Percentiles rank a stretch among this genome's conserved stretches.
Evolutionary conservation across 176 grass and related monocot species (phyloP).

Genomic region (Chloris gayana): DNA sequence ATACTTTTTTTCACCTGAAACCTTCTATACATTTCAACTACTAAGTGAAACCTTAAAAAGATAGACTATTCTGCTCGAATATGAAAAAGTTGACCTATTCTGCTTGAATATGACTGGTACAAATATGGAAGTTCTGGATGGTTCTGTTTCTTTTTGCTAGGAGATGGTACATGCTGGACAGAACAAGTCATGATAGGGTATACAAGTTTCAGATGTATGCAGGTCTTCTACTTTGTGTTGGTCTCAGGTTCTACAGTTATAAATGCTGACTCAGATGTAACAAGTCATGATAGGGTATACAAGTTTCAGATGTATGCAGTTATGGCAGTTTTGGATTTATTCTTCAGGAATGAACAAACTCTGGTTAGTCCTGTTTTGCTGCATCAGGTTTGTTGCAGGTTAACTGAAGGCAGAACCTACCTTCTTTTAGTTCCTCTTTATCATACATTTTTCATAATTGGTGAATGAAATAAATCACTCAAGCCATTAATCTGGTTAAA

Average conservation of each 20-base stretch:
- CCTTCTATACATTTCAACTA: not conserved
- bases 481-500: slow-evolving; percentile 26
- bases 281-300: no score
- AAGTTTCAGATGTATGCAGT: no score
- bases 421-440: slow-evolving; percentile 29
- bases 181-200: not conserved
- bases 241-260: slow-evolving; percentile 21
- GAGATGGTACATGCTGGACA: not conserved
- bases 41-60: no score
- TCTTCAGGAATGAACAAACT: slow-evolving; percentile 86
- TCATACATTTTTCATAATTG: slow-evolving; percentile 21
- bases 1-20: no score
- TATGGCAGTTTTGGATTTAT: slow-evolving; percentile 73
- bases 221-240: not conserved
- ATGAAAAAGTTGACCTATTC: no score
- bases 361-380: slow-evolving; percentile 51
- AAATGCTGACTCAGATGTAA: no score
- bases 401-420: slow-evolving; percentile 15
- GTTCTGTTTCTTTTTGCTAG: slow-evolving; percentile 2
- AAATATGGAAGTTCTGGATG: slow-evolving; percentile 1
- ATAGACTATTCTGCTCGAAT: slow-evolving; percentile 23
- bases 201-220: slow-evolving; percentile 7
- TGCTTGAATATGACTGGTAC: slow-evolving; percentile 18
- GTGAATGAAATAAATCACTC: not conserved
- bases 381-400: slow-evolving; percentile 59